These are phyloP conservation scores for Areca catechu DNA, from an alignment of 176 grass and related monocot species.

Conservation along the genomic window DNA sequence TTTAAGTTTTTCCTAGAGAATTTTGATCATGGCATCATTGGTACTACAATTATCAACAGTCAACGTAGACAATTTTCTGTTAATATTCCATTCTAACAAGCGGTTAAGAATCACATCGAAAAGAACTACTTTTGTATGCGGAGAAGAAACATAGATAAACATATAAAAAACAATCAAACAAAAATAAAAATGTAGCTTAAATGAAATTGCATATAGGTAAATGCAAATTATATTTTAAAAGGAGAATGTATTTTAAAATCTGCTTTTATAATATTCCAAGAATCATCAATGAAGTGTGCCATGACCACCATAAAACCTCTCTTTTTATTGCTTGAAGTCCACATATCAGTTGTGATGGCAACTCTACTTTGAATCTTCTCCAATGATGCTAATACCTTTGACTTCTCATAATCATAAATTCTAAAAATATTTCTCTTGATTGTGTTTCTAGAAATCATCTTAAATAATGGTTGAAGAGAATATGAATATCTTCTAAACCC, in stretches of 20 bases:
- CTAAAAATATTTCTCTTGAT: too few species aligned
- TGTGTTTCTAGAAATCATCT: too few species aligned
- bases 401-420: too few species aligned
- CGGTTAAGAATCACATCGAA: not conserved
- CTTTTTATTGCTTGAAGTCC: slow-evolving; percentile 11
- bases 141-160: slow-evolving; percentile 2
- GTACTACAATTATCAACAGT: slow-evolving; percentile 7
- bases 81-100: slow-evolving; percentile 7
- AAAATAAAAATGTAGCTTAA: too few species aligned
- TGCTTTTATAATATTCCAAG: not conserved
- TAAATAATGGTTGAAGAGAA: too few species aligned
- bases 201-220: too few species aligned
- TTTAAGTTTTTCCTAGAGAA: not conserved
- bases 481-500: too few species aligned
- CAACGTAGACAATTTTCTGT: slow-evolving; percentile 2
- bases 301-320: slow-evolving; percentile 17
- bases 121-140: not conserved
- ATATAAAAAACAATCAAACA: not conserved
- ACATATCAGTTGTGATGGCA: slow-evolving; percentile 19
- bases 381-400: too few species aligned
- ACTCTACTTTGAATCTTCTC: not conserved
- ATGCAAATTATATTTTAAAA: too few species aligned
- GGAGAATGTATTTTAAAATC: not conserved
- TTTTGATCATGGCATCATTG: slow-evolving; percentile 1
- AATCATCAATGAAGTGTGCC: slow-evolving; percentile 12